A percentile compares a stretch with the other conserved stretches of the same genome.
Evolutionary conservation across 495 filamentous ascomycete species (phyloP).

Genomic region (Penicillium salamii): DNA sequence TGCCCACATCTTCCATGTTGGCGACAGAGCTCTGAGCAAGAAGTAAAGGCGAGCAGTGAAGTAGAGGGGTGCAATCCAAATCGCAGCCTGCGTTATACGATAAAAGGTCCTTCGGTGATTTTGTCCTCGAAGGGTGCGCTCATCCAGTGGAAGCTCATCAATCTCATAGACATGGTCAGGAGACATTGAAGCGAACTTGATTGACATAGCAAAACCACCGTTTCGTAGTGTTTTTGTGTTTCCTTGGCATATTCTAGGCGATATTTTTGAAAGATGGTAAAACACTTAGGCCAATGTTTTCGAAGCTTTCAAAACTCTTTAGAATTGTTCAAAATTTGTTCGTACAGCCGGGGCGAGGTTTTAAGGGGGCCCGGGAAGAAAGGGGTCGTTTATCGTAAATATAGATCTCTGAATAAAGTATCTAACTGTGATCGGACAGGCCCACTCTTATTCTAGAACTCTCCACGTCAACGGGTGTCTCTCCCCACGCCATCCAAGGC

Average conservation of each 20-base stretch:
- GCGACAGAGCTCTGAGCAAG: conserved; percentile 2
- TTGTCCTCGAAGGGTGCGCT: conserved; percentile 11
- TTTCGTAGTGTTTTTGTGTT: not conserved
- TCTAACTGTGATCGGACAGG: not conserved
- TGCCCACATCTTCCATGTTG: conserved; percentile 30
- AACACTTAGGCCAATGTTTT: too few relatives aligned
- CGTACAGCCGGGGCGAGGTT: too few relatives aligned
- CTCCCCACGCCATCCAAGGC: not conserved
- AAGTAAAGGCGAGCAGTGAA: conserved; percentile 18
- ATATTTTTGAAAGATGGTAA: too few relatives aligned
- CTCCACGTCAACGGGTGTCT: not conserved
- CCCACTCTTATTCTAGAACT: conserved; percentile 6
- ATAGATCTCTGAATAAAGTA: too few relatives aligned
- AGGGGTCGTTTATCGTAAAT: too few relatives aligned
- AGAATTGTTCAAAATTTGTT: too few relatives aligned
- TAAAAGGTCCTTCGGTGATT: conserved; percentile 22
- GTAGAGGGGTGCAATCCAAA: conserved; percentile 25
- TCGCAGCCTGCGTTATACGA: conserved; percentile 18
- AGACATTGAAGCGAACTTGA: conserved; percentile 12
- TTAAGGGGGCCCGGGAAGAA: too few relatives aligned
- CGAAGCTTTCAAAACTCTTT: too few relatives aligned
- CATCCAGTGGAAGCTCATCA: conserved; percentile 23
- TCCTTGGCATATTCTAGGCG: conserved; percentile 5
- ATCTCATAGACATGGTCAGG: conserved; percentile 16
- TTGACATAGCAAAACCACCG: not conserved